Base-by-base conservation (phyloP, 305 asterid species). In the Fraxinus angustifolia region DNA sequence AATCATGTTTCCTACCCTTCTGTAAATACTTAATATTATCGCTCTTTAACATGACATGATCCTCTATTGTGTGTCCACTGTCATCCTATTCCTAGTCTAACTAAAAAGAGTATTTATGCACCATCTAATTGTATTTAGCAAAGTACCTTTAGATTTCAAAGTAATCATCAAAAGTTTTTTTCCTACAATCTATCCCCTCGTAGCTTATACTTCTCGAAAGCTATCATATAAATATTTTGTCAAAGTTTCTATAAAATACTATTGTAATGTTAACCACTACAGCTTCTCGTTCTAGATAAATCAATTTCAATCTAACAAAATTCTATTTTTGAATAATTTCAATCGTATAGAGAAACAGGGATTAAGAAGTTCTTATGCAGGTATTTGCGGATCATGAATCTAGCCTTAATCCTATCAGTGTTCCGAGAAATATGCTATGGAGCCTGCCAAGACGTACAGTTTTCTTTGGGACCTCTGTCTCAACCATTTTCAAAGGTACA, bases 311-410 rank as follows among this genome's bases (percentile, higher is more conserved):
- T 31, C 75, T 71, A 8, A 34, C 21, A 33, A 34, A 71, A 12
- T 40, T 33, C 26, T 16, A 16, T 4, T 33, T 71, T 71, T 34
- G 7, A 14, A 71, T 33, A 31, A 33, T 71, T 71, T 31, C 42
- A 71, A 34, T 31, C 2, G 6, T 71, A 14, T 33, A 71, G 26
- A 71, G 76, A 71, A n/a, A 16, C 76, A 33, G 28, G 38, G 74
- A 71, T 33, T 16, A 71, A 71, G 19, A n/a, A 33, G 48, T 76
- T 77, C 56, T 60, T 73, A 36, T 79, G 79, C 95, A 95, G 99
- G 88, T 95, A 62, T 95, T 95, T 79, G 93, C 97, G 0, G 99
- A 95, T 84, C 94, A 95, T 86, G 93, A 86, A 86, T 91, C 99
- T 79, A 92, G 99, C 83, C 67, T 85, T 68, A 85, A 85, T 81